phyloP scores from a whole-genome alignment of 768 basidiomycete species.

The Hygrocybe coccinea region DNA sequence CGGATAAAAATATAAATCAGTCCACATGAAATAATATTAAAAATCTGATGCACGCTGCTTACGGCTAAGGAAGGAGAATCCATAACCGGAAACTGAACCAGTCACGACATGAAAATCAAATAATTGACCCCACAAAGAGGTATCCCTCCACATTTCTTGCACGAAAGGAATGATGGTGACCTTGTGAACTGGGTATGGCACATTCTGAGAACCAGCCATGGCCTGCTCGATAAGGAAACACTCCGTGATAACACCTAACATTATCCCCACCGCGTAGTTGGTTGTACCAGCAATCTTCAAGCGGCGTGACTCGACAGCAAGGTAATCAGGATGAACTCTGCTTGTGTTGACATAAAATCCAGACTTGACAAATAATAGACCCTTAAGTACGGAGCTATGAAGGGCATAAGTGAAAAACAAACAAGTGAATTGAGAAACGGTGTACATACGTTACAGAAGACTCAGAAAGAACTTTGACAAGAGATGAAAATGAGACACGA shows the following conservation, averaged over 20 bases:
- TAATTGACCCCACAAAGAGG: conserved; percentile 6
- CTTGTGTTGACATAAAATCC: conserved; percentile 4
- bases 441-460: not conserved
- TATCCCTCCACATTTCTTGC: conserved; percentile 8
- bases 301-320: not conserved
- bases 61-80: conserved; percentile 1
- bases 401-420: not conserved
- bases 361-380: conserved; percentile 2
- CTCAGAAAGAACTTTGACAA: too few species aligned
- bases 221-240: not conserved
- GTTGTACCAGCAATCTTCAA: conserved; percentile 1
- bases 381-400: not conserved
- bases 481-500: too few species aligned
- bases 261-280: not conserved
- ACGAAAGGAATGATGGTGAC: conserved; percentile 5
- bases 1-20: not conserved
- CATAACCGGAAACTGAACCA: not conserved
- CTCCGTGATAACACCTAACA: conserved; percentile 10
- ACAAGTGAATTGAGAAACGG: not conserved
- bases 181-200: not conserved
- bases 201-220: not conserved
- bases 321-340: conserved; percentile 1
- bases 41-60: not conserved
- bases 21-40: not conserved
- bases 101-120: conserved; percentile 1